These are phyloP conservation scores for Raddia distichophylla DNA, from an alignment of 176 grass and related monocot genomes.

Conservation along the genomic window DNA sequence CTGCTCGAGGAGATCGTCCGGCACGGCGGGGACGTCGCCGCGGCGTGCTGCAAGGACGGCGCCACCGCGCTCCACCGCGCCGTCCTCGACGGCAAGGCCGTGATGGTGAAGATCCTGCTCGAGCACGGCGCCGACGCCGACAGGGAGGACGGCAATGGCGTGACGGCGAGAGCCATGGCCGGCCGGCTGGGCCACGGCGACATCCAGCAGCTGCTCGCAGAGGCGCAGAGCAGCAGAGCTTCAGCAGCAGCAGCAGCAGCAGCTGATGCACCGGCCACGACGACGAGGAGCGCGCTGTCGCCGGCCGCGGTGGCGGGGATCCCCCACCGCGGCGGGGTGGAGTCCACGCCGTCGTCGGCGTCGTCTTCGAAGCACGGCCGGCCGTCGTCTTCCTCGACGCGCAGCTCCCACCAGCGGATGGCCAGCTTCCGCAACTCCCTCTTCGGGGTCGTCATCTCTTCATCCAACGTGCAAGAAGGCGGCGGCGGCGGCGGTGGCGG, in stretches of 20 bases:
- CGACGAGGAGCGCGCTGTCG: slow-evolving; percentile 47
- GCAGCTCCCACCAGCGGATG: slow-evolving; percentile 33
- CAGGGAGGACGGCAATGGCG: slow-evolving; percentile 31
- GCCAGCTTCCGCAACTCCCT: slow-evolving; percentile 72
- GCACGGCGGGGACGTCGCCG: slow-evolving; percentile 55
- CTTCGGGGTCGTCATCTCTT: slow-evolving; percentile 65
- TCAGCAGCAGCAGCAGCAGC: too few relatives aligned
- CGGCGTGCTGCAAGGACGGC: slow-evolving; percentile 40
- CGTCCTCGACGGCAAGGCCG: slow-evolving; percentile 52
- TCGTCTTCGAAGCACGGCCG: neutral
- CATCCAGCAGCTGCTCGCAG: slow-evolving; percentile 48
- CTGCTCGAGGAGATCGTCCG: slow-evolving; percentile 57
- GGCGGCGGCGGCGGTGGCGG: neutral
- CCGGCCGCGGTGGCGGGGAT: neutral
- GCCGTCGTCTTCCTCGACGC: neutral
- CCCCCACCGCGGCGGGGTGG: slow-evolving; percentile 24
- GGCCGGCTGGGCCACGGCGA: slow-evolving; percentile 51
- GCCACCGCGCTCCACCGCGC: slow-evolving; percentile 65
- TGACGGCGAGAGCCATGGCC: slow-evolving; percentile 47
- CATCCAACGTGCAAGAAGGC: slow-evolving; percentile 15
- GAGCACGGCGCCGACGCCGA: slow-evolving; percentile 61
- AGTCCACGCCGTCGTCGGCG: neutral
- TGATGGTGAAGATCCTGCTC: slow-evolving; percentile 51
- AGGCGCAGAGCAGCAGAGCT: neutral
- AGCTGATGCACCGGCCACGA: neutral